Evolutionary conservation across 495 filamentous ascomycete genomes (phyloP), one percentile per base, ranked within the genome.

Genomic region (Durotheca rogersii): DNA sequence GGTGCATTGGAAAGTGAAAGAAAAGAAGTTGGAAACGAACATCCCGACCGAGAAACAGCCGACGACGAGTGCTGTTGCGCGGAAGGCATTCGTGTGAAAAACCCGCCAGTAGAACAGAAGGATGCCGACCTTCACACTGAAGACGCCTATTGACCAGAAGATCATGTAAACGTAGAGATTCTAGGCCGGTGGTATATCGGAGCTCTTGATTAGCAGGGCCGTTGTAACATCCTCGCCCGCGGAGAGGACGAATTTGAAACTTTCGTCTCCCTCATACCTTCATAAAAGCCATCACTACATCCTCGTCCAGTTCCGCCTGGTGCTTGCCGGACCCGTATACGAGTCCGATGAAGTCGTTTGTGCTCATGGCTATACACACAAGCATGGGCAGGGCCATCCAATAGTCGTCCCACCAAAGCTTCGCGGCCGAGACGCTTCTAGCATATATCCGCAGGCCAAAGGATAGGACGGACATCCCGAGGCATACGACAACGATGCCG

Each of bases 51-150:
- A 66, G 20, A 76, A 67, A 7, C 47, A 46, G 12, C 70, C 68
- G 45, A 78, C 62, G n/a, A 62, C 47, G 23, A 71, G 58, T n/a
- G 66, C 64, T 41, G 65, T 65, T 17, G 63, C 47, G 18, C 67
- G 62, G 44, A 76, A 71, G 30, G 47, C 42, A n/a, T 51, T 49
- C 6, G 67, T 70, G 15, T 62, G 67, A 60, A 74, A 72, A 23
- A 74, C 71, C 16, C 69, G 67, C 53, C 58, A 70, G 49, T 73
- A 74, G 63, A 75, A 72, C 15, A 73, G 58, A 10, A 74, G 56
- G 50, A 74, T 77, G 40, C 64, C 64, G 29, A 66, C 51, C 32
- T 66, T 66, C 25, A 66, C 64, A 23, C 55, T 44, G 56, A 64
- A 64, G 39, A 64, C 64, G 14, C 60, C 64, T 6, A 47, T 47